Percentiles rank a stretch among this genome's conserved stretches.
Conservation (phyloP, 2,329 filamentous ascomycete species). For the Fusarium sp. region DNA sequence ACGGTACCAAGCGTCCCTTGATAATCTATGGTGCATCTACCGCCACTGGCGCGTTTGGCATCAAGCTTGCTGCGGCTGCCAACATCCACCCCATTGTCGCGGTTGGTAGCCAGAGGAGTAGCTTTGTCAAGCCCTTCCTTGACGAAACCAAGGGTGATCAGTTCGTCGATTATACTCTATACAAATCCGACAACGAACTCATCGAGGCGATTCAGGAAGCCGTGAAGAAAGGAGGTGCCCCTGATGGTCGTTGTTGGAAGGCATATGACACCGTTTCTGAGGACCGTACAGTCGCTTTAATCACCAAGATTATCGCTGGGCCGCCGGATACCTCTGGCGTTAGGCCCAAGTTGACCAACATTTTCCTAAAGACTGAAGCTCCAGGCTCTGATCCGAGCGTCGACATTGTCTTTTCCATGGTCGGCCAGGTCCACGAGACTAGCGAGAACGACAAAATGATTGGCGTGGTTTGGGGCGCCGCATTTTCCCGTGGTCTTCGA, state of each 20-base stretch:
- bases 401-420: background rate
- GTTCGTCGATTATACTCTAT: slow-evolving; percentile 18
- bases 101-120: slow-evolving; percentile 61
- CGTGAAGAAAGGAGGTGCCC: background rate
- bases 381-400: slow-evolving; percentile 9
- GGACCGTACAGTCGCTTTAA: background rate
- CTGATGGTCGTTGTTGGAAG: slow-evolving; percentile 15
- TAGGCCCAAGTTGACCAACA: slow-evolving; percentile 15
- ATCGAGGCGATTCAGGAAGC: slow-evolving; percentile 14
- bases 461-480: background rate
- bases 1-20: slow-evolving; percentile 58
- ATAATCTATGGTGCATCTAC: slow-evolving; percentile 67
- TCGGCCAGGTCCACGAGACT: slow-evolving; percentile 1
- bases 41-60: slow-evolving; percentile 69
- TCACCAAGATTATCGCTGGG: slow-evolving; percentile 2
- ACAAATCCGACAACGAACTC: slow-evolving; percentile 6
- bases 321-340: background rate
- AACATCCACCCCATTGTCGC: slow-evolving; percentile 73
- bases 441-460: slow-evolving; percentile 13
- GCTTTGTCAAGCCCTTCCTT: slow-evolving; percentile 17
- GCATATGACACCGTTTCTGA: slow-evolving; percentile 18
- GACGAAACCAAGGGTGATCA: slow-evolving; percentile 32
- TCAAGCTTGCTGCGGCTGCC: slow-evolving; percentile 65
- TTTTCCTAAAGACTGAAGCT: background rate
- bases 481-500: slow-evolving; percentile 14